These are phyloP conservation scores for Quercus aquifolioides DNA, from an alignment of 306 rosid genomes.

Conservation along the genomic window DNA sequence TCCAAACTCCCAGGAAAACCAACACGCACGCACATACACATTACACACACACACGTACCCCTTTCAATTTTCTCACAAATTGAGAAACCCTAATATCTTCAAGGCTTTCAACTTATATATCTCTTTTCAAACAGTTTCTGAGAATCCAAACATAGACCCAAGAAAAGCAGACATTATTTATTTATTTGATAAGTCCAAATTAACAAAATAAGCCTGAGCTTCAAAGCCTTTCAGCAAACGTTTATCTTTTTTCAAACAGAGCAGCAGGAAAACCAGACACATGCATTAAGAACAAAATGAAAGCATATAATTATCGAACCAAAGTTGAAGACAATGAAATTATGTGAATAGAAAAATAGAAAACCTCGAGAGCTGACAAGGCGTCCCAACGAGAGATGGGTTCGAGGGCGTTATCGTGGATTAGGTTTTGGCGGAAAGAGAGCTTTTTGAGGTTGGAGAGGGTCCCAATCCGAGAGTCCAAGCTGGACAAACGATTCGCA, in stretches of 20 bases:
- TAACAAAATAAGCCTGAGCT: too few relatives aligned
- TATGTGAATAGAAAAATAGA: neutral
- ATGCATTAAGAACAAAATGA: neutral
- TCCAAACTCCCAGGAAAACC: neutral
- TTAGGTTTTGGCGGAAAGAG: conserved; percentile 81
- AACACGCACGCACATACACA: too few relatives aligned
- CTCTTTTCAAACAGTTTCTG: too few relatives aligned
- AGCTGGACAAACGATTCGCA: conserved; percentile 64
- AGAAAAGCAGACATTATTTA: too few relatives aligned
- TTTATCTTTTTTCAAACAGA: too few relatives aligned
- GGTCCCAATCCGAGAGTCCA: conserved; percentile 76
- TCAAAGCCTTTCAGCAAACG: too few relatives aligned
- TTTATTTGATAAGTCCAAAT: too few relatives aligned
- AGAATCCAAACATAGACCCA: too few relatives aligned
- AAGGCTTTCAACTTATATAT: too few relatives aligned
- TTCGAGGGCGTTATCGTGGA: conserved; percentile 54
- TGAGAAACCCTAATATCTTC: too few relatives aligned
- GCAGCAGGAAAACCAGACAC: neutral
- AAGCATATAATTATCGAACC: neutral
- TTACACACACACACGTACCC: neutral
- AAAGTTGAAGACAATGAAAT: neutral
- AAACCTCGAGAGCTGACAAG: conserved; percentile 64
- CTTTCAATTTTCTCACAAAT: too few relatives aligned
- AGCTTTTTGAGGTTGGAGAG: conserved; percentile 73
- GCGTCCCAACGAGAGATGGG: conserved; percentile 69